Base-by-base conservation (phyloP, 768 basidiomycete species). In the Leucosporidium creatinivorum region DNA sequence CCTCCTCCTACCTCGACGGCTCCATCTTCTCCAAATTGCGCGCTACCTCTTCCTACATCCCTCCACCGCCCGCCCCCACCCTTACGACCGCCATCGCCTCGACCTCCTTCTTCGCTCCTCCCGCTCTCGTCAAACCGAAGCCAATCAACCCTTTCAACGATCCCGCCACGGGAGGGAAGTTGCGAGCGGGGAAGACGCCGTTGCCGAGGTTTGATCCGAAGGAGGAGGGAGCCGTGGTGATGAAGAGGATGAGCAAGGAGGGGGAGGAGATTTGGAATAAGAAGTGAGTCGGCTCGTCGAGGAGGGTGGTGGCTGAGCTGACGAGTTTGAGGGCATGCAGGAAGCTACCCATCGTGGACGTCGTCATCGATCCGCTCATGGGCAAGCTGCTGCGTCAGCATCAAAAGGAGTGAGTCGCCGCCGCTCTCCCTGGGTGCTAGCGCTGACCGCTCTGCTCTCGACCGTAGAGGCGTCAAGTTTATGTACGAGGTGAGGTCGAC, bases 341-440 rank as follows among this genome's bases (percentile, higher is more conserved):
- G 76, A 81, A 83, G 63, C 73, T 83, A 18, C 82, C 86, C 7
- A 77, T 92, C 17, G 83, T 79, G 13, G 80, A 81, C 62, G 93
- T 98, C 6, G 93, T 98, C 3, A 77, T 99, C 33, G 94, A 98
- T 76, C 94, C 93, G 2, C 79, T 89, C n/a, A 76, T 99, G 28
- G 81, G 85, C 2, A 82, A 84, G 48, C 83, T 83, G 61, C 84
- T 99, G 78, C 82, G 94, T 61, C 85, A 87, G 19, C 96, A 99
- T 79, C 96, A 99, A 75, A 81, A 83, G 56, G 93, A 96, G 82
- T 93, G 92, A 61, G 74, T 78, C 26, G 39, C 15, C 39, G 6
- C 39, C 15, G 39, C 39, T 47, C 19, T 21, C 9, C 9, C 48
- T 44, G 58, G n/a, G n/a, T n/a, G n/a, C n/a, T 4, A 6, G 28